phyloP scores from a whole-genome alignment of 139 green algal species.

The Desmodesmus armatus region DNA sequence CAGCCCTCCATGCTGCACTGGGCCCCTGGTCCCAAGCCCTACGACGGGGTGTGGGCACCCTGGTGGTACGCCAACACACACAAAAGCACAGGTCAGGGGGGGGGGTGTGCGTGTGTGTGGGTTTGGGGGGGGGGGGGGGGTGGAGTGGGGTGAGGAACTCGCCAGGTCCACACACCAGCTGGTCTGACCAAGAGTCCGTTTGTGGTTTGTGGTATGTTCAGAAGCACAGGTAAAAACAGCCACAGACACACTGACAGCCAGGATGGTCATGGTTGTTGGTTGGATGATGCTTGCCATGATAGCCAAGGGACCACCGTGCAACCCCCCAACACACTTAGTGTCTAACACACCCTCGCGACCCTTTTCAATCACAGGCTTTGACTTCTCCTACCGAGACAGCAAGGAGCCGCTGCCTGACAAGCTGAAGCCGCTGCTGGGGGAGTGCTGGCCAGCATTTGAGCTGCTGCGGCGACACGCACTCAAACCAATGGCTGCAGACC shows the following conservation, averaged over 20 bases:
- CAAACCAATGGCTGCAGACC: conserved; percentile 22
- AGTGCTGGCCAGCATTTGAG: conserved; percentile 73
- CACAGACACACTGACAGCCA: no score
- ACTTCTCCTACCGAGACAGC: no score
- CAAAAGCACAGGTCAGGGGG: conserved; percentile 69
- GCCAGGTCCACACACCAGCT: no score
- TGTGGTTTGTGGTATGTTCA: no score
- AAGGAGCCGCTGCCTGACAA: conserved; percentile 51
- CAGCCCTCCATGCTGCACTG: conserved; percentile 41
- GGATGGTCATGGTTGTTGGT: no score
- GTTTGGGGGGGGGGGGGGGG: no score
- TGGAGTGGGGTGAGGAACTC: no score
- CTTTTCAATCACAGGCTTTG: conserved; percentile 52
- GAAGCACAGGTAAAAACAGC: no score
- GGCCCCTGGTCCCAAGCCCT: conserved; percentile 71
- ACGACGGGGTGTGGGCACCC: conserved; percentile 80
- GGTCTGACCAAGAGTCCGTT: no score
- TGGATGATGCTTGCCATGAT: no score
- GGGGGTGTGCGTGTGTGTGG: no score
- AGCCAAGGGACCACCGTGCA: no score
- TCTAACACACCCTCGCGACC: background rate
- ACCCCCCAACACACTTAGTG: background rate
- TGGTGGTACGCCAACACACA: conserved; percentile 80
- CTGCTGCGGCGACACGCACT: conserved; percentile 60
- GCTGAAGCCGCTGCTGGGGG: conserved; percentile 70